These are phyloP conservation scores for Mangifera indica DNA, from an alignment of 345 rosid genomes.

Conservation along the genomic window DNA sequence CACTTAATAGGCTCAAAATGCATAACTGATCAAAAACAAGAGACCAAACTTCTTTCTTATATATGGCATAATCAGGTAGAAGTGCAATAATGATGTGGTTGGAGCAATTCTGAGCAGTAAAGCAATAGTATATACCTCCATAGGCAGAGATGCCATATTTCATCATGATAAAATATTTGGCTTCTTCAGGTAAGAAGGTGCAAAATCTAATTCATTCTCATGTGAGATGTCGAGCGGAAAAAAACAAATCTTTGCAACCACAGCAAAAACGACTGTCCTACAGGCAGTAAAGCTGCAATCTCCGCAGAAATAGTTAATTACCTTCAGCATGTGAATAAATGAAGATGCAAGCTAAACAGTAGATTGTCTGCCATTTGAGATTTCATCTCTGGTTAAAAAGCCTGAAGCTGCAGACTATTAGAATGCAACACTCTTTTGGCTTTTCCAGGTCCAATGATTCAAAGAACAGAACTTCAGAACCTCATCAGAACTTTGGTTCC, in stretches of 20 bases:
- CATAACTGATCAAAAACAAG: not conserved
- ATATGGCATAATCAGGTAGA: not conserved
- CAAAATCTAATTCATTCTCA: conserved; percentile 15
- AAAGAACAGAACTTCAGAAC: conserved; percentile 9
- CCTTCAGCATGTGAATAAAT: conserved; percentile 9
- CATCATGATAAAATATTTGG: not conserved
- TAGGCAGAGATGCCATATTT: not conserved
- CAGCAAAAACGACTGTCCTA: not conserved
- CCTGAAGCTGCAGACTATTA: conserved; percentile 35
- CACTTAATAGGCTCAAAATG: not conserved
- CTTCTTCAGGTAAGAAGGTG: not conserved
- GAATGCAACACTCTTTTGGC: conserved; percentile 16
- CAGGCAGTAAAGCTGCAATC: not conserved
- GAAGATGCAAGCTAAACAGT: conserved; percentile 21
- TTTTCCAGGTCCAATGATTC: conserved; percentile 1
- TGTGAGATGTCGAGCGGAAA: not conserved
- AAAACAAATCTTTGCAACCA: not conserved
- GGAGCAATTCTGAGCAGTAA: not conserved
- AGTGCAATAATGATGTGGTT: not conserved
- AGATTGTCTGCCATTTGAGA: conserved; percentile 25
- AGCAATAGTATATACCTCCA: conserved; percentile 15
- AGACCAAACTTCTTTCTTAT: not conserved
- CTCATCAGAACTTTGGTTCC: not conserved
- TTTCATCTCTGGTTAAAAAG: conserved; percentile 26
- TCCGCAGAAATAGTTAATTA: not conserved